Evolutionary conservation across 805 yeast genomes (phyloP).

Genomic region (Isabelozyma pseudorhagii): DNA sequence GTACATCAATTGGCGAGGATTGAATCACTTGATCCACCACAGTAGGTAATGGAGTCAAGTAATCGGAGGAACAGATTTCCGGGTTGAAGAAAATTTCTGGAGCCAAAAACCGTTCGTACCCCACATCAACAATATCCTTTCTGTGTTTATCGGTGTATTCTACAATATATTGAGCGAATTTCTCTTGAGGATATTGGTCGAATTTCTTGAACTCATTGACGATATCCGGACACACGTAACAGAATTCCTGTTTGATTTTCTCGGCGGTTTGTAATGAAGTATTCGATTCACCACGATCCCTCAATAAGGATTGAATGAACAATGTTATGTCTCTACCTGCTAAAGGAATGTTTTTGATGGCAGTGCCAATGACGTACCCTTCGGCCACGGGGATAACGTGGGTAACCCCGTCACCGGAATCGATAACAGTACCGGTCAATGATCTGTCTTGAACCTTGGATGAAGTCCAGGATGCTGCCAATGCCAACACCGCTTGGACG

Average conservation of each 20-base stretch:
- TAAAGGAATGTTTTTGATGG: slow-evolving; percentile 94
- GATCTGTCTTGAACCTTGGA: slow-evolving; percentile 93
- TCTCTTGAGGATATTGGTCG: slow-evolving; percentile 84
- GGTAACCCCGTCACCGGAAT: slow-evolving; percentile 98
- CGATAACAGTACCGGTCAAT: slow-evolving; percentile 96
- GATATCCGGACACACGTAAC: slow-evolving; percentile 97
- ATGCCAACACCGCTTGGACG: slow-evolving; percentile 96
- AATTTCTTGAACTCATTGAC: slow-evolving; percentile 94
- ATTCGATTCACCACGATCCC: slow-evolving; percentile 96
- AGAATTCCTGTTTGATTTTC: slow-evolving; percentile 91
- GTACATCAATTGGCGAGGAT: slow-evolving; percentile 94
- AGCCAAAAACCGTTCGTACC: slow-evolving; percentile 95
- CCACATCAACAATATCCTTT: slow-evolving; percentile 71
- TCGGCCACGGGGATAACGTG: slow-evolving; percentile 99
- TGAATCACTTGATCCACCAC: slow-evolving; percentile 95
- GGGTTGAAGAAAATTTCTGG: slow-evolving; percentile 99
- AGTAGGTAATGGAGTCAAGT: slow-evolving; percentile 92
- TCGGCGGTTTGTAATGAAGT: slow-evolving; percentile 95
- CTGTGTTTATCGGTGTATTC: slow-evolving; percentile 72
- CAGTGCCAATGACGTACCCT: slow-evolving; percentile 97
- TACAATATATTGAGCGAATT: slow-evolving; percentile 88
- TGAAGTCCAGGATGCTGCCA: slow-evolving; percentile 99
- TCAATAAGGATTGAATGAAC: slow-evolving; percentile 85
- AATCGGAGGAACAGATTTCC: slow-evolving; percentile 93
- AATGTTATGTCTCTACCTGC: slow-evolving; percentile 98